Base-by-base conservation (phyloP, 805 yeast species). In the Saturnispora sanitii region DNA sequence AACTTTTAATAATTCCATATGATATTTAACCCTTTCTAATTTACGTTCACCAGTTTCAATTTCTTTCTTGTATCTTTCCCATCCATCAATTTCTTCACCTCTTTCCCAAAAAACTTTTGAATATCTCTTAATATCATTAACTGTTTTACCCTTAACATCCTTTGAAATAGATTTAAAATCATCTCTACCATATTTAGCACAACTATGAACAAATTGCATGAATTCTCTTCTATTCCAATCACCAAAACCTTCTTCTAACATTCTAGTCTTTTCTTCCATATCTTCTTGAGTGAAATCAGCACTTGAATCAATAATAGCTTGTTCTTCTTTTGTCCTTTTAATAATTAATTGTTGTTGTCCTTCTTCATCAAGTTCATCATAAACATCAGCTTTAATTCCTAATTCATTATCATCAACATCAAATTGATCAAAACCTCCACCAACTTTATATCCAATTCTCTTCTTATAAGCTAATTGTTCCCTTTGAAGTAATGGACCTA, bases 141-240 rank as follows among this genome's bases (percentile, higher is more conserved):
- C 55, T 0, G 73, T 64, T 49, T 81, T 79, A 25, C 71, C 69
- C 13, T 76, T 75, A 41, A 82, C 61, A 12, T 76, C 71, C 20
- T 64, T 56, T 1, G 82, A 66, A 30, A 83, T 80, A 34, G 64
- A 57, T 9, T 55, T 60, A 41, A 63, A 66, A 28, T 71, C 65
- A 8, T 67, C 62, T 34, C 84, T 66, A 0, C 94, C 92, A 55
- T 64, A 73, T 46, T 71, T 77, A 1, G 83, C 84, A 53, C 78
- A 70, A 8, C 78, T 77, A 51, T 79, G 87, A 32, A 82, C 67
- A 50, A 77, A 82, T 40, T 76, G 73, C 32, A 84, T 71, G 50
- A 82, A 80, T 52, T 83, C 94, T 45, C 92, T 68, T 55, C 80
- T 72, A 2, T 81, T 68, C 92, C 92, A 83, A 37, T 66, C 66